Evolutionary conservation across 108 stramenopile genomes (phyloP), one percentile per base, ranked within the genome.

Genomic region (Discostella stelligeroides): DNA sequence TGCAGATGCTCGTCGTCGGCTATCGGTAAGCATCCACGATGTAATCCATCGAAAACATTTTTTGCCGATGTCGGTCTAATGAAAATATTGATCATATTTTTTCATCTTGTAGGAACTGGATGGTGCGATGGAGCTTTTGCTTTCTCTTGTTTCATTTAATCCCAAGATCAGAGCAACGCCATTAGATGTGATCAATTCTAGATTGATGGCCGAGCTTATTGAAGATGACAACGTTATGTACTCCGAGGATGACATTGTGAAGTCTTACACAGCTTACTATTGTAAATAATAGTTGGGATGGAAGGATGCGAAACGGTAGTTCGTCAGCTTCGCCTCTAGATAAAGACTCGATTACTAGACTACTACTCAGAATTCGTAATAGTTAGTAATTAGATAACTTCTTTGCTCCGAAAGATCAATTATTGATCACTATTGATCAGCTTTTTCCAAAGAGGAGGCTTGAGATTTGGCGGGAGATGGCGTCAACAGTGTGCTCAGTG

Each of bases 101-200:
- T 47, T 61, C 27, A 46, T 46, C 21, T 34, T 27, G 25, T 7
- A 72, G 69, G 70, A 74, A 59, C 75, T 91, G 76, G 81, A 88
- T 45, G 94, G 94, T 48, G 94, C 88, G 7, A 89, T 92, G 90
- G 92, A 92, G 13, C 73, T 91, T 24, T 70, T 95, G 23, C 63
- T 76, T 14, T 80, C 82, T 1, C 66, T 95, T 24, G 85, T 88
- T 28, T 72, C 70, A 0, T 95, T 91, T 66, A 81, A 95, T 70
- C 90, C 91, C 1, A 53, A 76, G 41, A 76, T 64, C n/a, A 65
- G 92, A 46, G 82, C 80, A 18, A 82, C 79, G 10, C 84, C 89
- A 10, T 68, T 90, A 1, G 88, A 91, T 66, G 91, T 89, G 1
- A 70, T 95, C 62, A 91, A 94, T 74, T 90, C 89, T 3, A 48